Evolutionary conservation across 306 rosid genomes (phyloP).

Genomic region (Styphnolobium japonicum): DNA sequence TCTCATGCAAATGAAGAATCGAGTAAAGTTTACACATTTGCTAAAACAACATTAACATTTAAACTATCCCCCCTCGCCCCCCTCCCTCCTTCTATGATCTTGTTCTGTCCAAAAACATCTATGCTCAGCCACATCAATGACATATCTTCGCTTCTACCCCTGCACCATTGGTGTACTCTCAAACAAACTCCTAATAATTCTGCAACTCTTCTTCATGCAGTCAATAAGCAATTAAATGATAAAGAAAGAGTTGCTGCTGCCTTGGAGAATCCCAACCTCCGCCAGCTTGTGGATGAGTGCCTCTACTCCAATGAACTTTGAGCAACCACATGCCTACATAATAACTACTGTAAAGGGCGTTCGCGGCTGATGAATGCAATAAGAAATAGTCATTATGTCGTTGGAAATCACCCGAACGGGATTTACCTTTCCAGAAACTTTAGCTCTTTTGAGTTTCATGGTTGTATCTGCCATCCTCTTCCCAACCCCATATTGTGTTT

Average conservation of each 20-base stretch:
- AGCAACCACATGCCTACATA: slow-evolving; percentile 27
- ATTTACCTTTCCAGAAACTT: neutral
- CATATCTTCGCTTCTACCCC: neutral
- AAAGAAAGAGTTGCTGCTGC: slow-evolving; percentile 97
- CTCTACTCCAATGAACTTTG: slow-evolving; percentile 82
- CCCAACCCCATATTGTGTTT: slow-evolving; percentile 1
- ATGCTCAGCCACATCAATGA: neutral
- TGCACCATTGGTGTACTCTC: too few relatives aligned
- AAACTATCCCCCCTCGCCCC: neutral
- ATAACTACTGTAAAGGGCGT: slow-evolving; percentile 32
- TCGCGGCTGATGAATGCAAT: slow-evolving; percentile 23
- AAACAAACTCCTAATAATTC: slow-evolving; percentile 10
- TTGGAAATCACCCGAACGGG: neutral
- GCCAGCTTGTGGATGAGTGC: slow-evolving; percentile 96
- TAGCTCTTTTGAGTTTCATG: slow-evolving; percentile 17
- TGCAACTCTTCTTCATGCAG: slow-evolving; percentile 40
- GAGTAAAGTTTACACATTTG: slow-evolving; percentile 44
- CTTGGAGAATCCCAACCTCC: slow-evolving; percentile 91
- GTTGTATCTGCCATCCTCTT: neutral
- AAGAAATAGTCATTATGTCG: slow-evolving; percentile 10
- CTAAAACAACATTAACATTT: neutral
- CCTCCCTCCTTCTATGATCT: neutral
- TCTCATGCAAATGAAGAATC: slow-evolving; percentile 94
- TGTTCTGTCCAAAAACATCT: neutral
- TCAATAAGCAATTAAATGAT: slow-evolving; percentile 92